phyloP scores from a whole-genome alignment of 164 flowering plant genomes.

The Kalanchoe fedtschenkoi region DNA sequence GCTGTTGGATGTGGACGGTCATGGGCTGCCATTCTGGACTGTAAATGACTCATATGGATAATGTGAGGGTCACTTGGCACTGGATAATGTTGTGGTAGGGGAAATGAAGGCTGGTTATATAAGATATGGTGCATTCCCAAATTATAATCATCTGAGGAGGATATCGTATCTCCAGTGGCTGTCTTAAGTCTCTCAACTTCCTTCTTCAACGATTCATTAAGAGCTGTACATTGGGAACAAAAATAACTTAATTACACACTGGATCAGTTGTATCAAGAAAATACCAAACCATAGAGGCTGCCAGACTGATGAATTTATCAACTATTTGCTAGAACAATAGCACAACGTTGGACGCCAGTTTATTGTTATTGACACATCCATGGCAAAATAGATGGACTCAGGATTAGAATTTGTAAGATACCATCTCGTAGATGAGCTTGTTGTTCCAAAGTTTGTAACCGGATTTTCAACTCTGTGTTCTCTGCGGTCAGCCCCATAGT shows the following conservation, averaged over 20 bases:
- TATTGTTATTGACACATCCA: background rate
- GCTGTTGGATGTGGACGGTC: slow-evolving; percentile 25
- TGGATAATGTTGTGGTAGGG: slow-evolving; percentile 33
- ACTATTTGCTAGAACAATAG: too few species aligned
- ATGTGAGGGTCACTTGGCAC: slow-evolving; percentile 20
- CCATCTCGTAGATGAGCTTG: slow-evolving; percentile 97
- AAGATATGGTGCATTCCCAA: slow-evolving; percentile 54
- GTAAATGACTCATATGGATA: slow-evolving; percentile 36
- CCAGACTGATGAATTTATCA: too few species aligned
- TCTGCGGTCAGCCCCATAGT: slow-evolving; percentile 67
- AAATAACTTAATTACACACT: background rate
- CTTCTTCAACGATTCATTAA: slow-evolving; percentile 75
- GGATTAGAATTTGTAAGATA: slow-evolving; percentile 16
- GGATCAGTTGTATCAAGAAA: background rate
- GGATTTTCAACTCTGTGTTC: slow-evolving; percentile 86
- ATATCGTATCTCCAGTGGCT: slow-evolving; percentile 56
- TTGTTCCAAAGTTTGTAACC: slow-evolving; percentile 93
- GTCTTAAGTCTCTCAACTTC: slow-evolving; percentile 77
- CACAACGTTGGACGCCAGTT: too few species aligned
- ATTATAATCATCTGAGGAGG: slow-evolving; percentile 40
- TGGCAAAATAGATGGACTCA: background rate
- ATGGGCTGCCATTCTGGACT: slow-evolving; percentile 28
- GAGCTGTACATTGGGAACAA: slow-evolving; percentile 24
- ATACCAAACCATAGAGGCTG: too few species aligned
- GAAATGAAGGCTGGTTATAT: slow-evolving; percentile 34